Conservation (phyloP, 108 stramenopile species). For the Craspedostauros australis region DNA sequence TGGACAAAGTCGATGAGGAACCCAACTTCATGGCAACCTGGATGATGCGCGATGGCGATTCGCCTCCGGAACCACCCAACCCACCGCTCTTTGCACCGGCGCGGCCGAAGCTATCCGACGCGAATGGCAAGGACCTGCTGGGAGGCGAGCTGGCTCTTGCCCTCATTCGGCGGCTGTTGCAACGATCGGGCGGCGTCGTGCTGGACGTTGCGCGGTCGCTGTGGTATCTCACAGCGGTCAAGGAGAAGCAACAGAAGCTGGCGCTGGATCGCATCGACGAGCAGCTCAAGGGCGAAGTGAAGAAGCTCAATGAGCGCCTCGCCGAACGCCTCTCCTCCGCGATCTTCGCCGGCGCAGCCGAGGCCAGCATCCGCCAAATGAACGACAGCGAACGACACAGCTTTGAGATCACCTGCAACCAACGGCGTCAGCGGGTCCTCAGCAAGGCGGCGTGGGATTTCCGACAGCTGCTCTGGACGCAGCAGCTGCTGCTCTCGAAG, state of each 20-base stretch:
- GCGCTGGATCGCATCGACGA: slow-evolving; percentile 41
- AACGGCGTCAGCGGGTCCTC: slow-evolving; percentile 47
- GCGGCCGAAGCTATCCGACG: slow-evolving; percentile 77
- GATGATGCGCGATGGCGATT: slow-evolving; percentile 72
- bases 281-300: slow-evolving; percentile 26
- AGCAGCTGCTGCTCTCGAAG: slow-evolving; percentile 64
- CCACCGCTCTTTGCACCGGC: slow-evolving; percentile 64
- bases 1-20: slow-evolving; percentile 39
- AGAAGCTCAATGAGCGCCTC: slow-evolving; percentile 37
- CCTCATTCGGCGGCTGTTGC: slow-evolving; percentile 43
- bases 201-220: slow-evolving; percentile 65
- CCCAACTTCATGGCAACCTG: slow-evolving; percentile 78
- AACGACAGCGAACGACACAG: slow-evolving; percentile 53
- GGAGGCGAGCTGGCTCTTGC: slow-evolving; percentile 60
- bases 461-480: slow-evolving; percentile 58
- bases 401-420: slow-evolving; percentile 47
- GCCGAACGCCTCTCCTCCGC: slow-evolving; percentile 67
- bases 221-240: slow-evolving; percentile 74
- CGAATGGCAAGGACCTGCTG: slow-evolving; percentile 74
- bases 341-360: slow-evolving; percentile 47
- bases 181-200: slow-evolving; percentile 41
- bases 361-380: slow-evolving; percentile 50
- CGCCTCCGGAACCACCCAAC: slow-evolving; percentile 55
- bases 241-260: slow-evolving; percentile 52
- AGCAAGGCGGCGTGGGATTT: slow-evolving; percentile 67